Base-by-base conservation (phyloP, 257 asterid genomes). In the Voacanga thouarsii region DNA sequence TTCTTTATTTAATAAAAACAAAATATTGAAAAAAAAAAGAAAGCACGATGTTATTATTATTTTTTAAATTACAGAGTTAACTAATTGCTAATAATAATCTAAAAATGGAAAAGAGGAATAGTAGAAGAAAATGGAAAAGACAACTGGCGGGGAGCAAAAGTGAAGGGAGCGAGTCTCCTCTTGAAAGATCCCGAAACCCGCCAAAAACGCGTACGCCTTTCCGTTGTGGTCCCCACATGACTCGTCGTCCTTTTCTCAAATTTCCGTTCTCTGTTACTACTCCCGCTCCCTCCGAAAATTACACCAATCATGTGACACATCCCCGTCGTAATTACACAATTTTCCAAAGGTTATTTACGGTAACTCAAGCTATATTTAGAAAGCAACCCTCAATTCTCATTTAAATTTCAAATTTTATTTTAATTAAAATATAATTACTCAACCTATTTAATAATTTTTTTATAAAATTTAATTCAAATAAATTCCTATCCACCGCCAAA, bases 131-230 rank as follows among this genome's bases (percentile, higher is more conserved):
- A 9, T 8, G 9, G 11, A 24, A 28, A 15, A 12, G 78, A 24
- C 70, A 78, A 30, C 33, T 78, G 71, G 71, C 33, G 4, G 21
- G 51, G n/a, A n/a, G n/a, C 4, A 59, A n/a, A 24, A 8, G 33
- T 18, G 16, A 23, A 70, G 16, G 16, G 73, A 72, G 39, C 74
- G 78, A 74, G 75, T 79, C 78, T 79, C 28, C 66, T 39, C 77
- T 45, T 55, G 18, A 73, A 53, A 74, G 30, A 64, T 74, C 79
- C 43, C 24, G 21, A 12, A 80, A 57, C 63, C 61, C 72, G 76
- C 50, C 64, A 56, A 74, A 41, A 12, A 21, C 76, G 75, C 72
- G 83, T 67, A 7, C 47, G 24, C 18, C 26, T 37, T 55, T 47
- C 47, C 12, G 24, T 19, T 16, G 47, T 33, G 49, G 47, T 41